phyloP scores from a whole-genome alignment of 148 eudicot genomes.

The Diospyros lotus region DNA sequence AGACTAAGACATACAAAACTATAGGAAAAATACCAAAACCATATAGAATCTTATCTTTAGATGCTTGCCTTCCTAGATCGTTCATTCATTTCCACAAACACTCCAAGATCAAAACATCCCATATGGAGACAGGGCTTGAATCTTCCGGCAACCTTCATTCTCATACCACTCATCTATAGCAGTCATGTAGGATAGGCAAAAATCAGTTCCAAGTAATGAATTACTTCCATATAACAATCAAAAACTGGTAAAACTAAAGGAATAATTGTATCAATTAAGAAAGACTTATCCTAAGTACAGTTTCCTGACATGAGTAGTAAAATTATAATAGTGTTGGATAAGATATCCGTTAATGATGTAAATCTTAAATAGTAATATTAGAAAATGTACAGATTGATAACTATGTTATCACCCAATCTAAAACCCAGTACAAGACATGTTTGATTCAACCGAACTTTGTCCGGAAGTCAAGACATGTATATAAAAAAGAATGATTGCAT shows the following conservation, averaged over 20 bases:
- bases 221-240: neutral
- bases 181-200: neutral
- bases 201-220: neutral
- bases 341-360: too few species aligned
- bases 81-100: slow-evolving; percentile 66
- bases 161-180: slow-evolving; percentile 71
- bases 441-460: neutral
- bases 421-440: too few species aligned
- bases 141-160: slow-evolving; percentile 77
- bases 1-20: neutral
- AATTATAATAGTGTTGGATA: too few species aligned
- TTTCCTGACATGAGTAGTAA: neutral
- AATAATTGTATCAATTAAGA: neutral
- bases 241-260: neutral
- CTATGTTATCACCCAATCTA: too few species aligned
- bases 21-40: slow-evolving; percentile 2
- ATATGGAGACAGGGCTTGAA: slow-evolving; percentile 70
- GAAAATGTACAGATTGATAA: too few species aligned
- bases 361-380: too few species aligned
- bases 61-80: slow-evolving; percentile 68
- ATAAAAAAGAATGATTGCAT: neutral
- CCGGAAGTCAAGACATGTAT: neutral
- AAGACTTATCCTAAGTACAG: neutral
- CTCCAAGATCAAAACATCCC: slow-evolving; percentile 82
- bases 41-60: neutral